phyloP scores from a whole-genome alignment of 208 protist genomes.

The Trypanosoma melophagium region DNA sequence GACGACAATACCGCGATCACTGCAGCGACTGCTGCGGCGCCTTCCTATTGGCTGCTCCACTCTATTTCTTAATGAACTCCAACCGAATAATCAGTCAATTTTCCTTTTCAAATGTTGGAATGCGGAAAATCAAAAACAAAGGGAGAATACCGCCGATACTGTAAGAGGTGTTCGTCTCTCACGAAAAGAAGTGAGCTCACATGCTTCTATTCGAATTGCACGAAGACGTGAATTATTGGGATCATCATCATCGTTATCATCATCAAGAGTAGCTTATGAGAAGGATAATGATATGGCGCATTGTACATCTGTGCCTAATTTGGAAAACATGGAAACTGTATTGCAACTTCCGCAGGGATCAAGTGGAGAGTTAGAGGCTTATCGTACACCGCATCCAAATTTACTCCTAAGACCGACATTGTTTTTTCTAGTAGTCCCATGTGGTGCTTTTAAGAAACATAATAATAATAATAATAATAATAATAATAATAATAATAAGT shows the following conservation, averaged over 20 bases:
- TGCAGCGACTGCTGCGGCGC: slow-evolving; percentile 21
- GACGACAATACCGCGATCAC: neutral
- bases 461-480: neutral
- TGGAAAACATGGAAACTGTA: neutral
- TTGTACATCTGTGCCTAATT: neutral
- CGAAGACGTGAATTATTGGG: neutral
- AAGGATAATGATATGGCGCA: too few relatives aligned
- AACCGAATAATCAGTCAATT: slow-evolving; percentile 10
- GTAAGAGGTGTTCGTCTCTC: slow-evolving; percentile 6
- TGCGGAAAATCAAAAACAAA: neutral
- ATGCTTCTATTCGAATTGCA: neutral
- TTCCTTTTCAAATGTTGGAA: slow-evolving; percentile 14
- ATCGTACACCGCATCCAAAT: slow-evolving; percentile 2
- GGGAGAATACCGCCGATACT: neutral
- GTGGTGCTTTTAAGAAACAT: neutral
- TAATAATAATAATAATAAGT: neutral
- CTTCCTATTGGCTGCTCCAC: slow-evolving; percentile 18
- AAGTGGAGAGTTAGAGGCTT: slow-evolving; percentile 15
- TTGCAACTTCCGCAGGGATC: neutral
- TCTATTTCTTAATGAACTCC: slow-evolving; percentile 28
- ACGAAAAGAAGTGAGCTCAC: slow-evolving; percentile 1
- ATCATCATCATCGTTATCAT: too few relatives aligned
- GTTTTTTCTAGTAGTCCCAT: slow-evolving; percentile 16
- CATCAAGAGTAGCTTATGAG: neutral
- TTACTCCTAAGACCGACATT: slow-evolving; percentile 7